Conservation (phyloP, 1,284 basidiomycete species). For the Sporisorium exsertum region DNA sequence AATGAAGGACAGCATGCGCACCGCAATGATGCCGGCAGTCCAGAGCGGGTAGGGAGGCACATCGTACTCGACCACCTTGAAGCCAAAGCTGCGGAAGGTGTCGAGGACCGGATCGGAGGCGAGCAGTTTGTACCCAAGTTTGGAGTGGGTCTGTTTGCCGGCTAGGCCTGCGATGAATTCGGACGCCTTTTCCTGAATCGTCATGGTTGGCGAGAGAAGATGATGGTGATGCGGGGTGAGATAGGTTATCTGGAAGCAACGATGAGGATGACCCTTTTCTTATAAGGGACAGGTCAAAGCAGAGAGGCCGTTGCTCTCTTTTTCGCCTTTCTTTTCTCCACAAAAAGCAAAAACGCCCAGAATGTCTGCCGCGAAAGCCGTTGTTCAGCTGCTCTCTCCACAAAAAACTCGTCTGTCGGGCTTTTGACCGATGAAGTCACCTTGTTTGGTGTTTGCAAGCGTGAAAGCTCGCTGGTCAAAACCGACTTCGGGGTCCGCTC, state of each 20-base stretch:
- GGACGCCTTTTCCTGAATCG: conserved; percentile 31
- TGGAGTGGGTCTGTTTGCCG: conserved; percentile 41
- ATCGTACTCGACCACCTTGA: conserved; percentile 59
- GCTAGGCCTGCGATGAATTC: conserved; percentile 28
- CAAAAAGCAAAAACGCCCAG: too few species aligned
- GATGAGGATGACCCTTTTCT: not conserved
- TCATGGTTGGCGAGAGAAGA: conserved; percentile 15
- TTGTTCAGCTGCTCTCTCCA: too few species aligned
- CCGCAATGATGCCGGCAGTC: conserved; percentile 35
- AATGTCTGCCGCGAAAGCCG: too few species aligned
- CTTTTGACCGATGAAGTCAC: not conserved
- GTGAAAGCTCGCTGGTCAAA: not conserved
- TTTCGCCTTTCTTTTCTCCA: not conserved
- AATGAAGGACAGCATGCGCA: conserved; percentile 57
- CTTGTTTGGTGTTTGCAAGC: not conserved
- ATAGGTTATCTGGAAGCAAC: not conserved
- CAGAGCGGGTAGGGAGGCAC: conserved; percentile 54
- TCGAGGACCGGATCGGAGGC: conserved; percentile 41
- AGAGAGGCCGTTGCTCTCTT: not conserved
- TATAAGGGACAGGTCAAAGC: conserved; percentile 8
- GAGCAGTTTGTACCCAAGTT: conserved; percentile 54
- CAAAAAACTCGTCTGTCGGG: too few species aligned
- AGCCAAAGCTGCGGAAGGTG: conserved; percentile 24
- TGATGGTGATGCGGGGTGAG: not conserved
- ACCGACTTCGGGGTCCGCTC: not conserved